These are phyloP conservation scores for Tolypocladium album DNA, from an alignment of 2,329 filamentous ascomycete genomes.

Conservation along the genomic window DNA sequence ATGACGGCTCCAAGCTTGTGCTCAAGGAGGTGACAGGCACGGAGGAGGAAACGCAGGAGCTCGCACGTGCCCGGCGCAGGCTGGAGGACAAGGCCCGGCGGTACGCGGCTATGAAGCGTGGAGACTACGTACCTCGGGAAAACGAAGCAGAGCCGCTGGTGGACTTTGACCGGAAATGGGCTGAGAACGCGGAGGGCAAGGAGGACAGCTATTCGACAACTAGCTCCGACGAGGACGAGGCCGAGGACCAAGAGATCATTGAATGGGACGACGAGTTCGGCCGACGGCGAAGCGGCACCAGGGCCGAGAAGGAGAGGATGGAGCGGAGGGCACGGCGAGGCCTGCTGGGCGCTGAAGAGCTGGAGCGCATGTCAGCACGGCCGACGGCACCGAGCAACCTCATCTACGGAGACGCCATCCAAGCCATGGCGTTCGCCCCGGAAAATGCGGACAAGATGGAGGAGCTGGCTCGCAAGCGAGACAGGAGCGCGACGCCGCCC, in stretches of 20 bases:
- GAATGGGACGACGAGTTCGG: slow-evolving; percentile 92
- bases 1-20: slow-evolving; percentile 39
- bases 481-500: slow-evolving; percentile 71
- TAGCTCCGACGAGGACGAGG: slow-evolving; percentile 26
- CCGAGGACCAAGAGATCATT: slow-evolving; percentile 50
- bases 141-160: slow-evolving; percentile 60
- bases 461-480: slow-evolving; percentile 63
- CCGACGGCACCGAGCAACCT: slow-evolving; percentile 57
- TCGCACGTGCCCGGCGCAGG: slow-evolving; percentile 61
- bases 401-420: slow-evolving; percentile 79
- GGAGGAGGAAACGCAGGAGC: slow-evolving; percentile 55
- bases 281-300: slow-evolving; percentile 63
- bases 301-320: slow-evolving; percentile 54
- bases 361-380: slow-evolving; percentile 58
- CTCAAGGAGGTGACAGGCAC: slow-evolving; percentile 43
- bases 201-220: slow-evolving; percentile 45
- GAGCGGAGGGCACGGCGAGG: slow-evolving; percentile 42
- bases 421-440: slow-evolving; percentile 72
- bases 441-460: slow-evolving; percentile 66
- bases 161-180: slow-evolving; percentile 96
- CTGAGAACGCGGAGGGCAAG: slow-evolving; percentile 49
- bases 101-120: slow-evolving; percentile 83
- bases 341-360: slow-evolving; percentile 44
- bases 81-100: slow-evolving; percentile 86
- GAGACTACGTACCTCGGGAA: slow-evolving; percentile 64